Base-by-base conservation (phyloP, 2,329 filamentous ascomycete species). In the Colletotrichum viniferum region DNA sequence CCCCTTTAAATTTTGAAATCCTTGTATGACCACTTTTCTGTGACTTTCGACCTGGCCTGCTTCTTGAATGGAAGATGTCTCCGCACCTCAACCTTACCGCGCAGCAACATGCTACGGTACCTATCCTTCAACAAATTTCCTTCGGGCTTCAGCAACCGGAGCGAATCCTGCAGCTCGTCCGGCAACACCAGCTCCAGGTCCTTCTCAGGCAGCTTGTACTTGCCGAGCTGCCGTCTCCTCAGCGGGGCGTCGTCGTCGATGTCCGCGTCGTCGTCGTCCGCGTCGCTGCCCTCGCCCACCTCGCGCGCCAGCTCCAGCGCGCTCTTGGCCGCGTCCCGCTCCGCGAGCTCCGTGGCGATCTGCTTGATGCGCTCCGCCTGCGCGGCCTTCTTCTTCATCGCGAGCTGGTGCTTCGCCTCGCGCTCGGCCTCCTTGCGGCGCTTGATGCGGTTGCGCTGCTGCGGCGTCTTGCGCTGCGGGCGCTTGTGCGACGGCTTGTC, bases 21-120 rank as follows among this genome's bases (percentile, higher is more conserved):
- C 89, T 99, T 99, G 88, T 98, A 95, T 60, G 93, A 92, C 97
- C 97, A 99, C 87, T 98, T 99, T 90, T 98, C 97, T 8, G 95
- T 98, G 67, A 92, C 85, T 84, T 94, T 95, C 79, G 88, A 92
- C 89, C 93, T 96, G 77, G 92, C 91, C 88, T 97, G 95, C 90
- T 95, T 98, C 81, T 90, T 90, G 86, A 97, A 96, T 8, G 93
- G 91, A 73, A 96, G 91, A 68, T 93, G 93, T 82, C 93, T 93
- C 79, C 97, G 90, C 65, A 91, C 91, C 88, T 99, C 97, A 76
- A 99, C 86, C 86, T 97, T 98, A 75, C 97, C 97, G 77, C 96
- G 92, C 38, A 98, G 90, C 77, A 98, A 88, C 85, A 98, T 88
- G 83, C 92, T 98, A 77, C 97, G 90, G 87, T 98, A 98, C 66